Base-by-base conservation (phyloP, 2,329 filamentous ascomycete genomes). In the Geoglossum cookeanum region DNA sequence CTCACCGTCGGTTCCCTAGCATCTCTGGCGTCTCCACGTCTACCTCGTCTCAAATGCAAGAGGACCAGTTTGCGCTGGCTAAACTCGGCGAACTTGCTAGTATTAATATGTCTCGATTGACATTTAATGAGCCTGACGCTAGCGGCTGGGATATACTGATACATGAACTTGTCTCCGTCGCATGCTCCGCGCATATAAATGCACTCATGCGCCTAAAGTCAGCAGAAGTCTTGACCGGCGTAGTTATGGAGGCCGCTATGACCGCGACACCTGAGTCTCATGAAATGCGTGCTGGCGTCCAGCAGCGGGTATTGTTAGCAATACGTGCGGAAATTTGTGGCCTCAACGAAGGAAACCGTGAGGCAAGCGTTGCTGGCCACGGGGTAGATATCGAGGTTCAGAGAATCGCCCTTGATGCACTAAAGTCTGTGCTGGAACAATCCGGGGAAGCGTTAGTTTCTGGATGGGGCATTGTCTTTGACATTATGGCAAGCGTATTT, bases 381-480 rank as follows among this genome's bases (percentile, higher is more conserved):
- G 71, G 80, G 0, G 81, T 80, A 0, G 84, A 92, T 62, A 72
- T 87, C 17, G 85, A 92, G 57, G 85, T 94, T 15, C 88, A 95
- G 66, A 83, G 83, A 61, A 80, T 85, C 56, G 76, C 87, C 29
- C 76, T 95, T 1, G 87, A 94, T 61, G 84, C 85, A 0, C 72
- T 95, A 5, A 89, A 88, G 67, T 83, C 77, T 57, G 80, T 96
- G 22, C 75, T 98, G 1, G 91, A 97, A 65, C 84, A 89, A 60
- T 91, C 85, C 63, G 92, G 91, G 7, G 90, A 98, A 65, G 82
- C 80, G 0, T 76, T 97, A 4, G 74, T 85, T 13, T 83, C 81
- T 61, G 90, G 89, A 3, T 98, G 92, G 92, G 79, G 85, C 53
- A 78, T 87, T 54, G 82, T 88, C 0, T 92, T 98, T 62, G 81